A percentile compares a stretch with the other conserved stretches of the same genome.
Evolutionary conservation across 2,329 filamentous ascomycete species (phyloP).

Genomic region (Hypoxylon sp.): DNA sequence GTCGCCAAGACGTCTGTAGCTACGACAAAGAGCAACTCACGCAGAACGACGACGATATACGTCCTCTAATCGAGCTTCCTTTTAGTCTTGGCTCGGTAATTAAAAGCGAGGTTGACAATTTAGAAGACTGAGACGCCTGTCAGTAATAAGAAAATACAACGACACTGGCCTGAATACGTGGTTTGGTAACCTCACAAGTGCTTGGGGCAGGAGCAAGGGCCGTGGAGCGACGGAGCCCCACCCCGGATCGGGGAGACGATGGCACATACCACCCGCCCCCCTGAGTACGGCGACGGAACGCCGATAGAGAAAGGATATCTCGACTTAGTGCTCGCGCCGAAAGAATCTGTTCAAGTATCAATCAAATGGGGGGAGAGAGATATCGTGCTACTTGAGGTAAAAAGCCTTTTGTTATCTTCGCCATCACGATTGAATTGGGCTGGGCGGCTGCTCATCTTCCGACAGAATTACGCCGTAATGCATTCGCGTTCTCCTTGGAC

Average conservation of each 20-base stretch:
- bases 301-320: conserved; percentile 49
- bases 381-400: conserved; percentile 51
- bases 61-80: conserved; percentile 26
- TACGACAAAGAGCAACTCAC: neutral
- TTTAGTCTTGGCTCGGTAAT: conserved; percentile 10
- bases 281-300: conserved; percentile 49
- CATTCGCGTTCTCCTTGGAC: conserved; percentile 52
- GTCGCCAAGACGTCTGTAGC: neutral
- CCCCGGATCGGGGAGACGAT: conserved; percentile 51
- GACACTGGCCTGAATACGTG: conserved; percentile 48
- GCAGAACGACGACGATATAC: conserved; percentile 24
- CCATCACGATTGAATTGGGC: neutral
- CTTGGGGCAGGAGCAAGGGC: conserved; percentile 52
- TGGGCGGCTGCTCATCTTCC: neutral
- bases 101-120: conserved; percentile 23
- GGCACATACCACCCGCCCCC: conserved; percentile 54
- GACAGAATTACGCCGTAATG: conserved; percentile 53
- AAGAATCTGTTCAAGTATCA: conserved; percentile 46
- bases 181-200: conserved; percentile 54
- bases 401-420: conserved; percentile 16
- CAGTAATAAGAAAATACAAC: conserved; percentile 50
- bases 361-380: conserved; percentile 51
- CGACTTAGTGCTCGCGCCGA: conserved; percentile 49
- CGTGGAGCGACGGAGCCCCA: conserved; percentile 52
- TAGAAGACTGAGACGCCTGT: neutral